Base-by-base conservation (phyloP, 176 grass and related monocot species). In the Aegilops umbellulata region DNA sequence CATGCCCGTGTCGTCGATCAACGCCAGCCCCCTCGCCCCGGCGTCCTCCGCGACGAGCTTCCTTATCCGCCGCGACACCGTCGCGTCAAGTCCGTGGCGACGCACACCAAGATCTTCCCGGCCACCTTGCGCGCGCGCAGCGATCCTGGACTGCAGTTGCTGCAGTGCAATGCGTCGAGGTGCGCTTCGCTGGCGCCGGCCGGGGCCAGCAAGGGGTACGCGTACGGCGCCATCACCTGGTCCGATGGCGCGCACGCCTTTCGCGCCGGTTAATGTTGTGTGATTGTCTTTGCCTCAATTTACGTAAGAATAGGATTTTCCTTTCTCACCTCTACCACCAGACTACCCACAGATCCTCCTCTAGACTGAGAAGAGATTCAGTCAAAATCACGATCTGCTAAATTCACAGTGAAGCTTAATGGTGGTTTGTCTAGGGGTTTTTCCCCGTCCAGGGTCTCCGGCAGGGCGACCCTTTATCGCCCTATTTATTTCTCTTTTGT, bases 131-230 rank as follows among this genome's bases (percentile, higher is more conserved):
- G 69, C 24, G 75, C 31, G 83, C 94, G 93, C 27, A 98, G n/a
- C 51, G 96, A 98, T 30, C 96, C 93, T 7, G 96, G 96, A 88
- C 90, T 91, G 39, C 96, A 95, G 77, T 98, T 98, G 82, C 96
- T 95, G 88, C 69, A 57, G 78, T 36, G 64, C 39, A 72, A 80
- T 29, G 9, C 35, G 35, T 36, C 63, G 7, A 95, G 81, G 89
- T 98, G 81, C 94, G 25, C 62, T 98, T 98, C 51, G 75, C 68
- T 39, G 29, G 61, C 69, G 87, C 36, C 19, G 72, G 44, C 39
- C 42, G 42, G 66, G 49, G 49, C 49, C 49, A 51, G 16, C 49
- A 95, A 92, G 57, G 92, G 93, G 57, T 95, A 94, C 44, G 49
- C 10, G 57, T 86, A 89, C 75, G 96, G 96, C 16, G 86, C 84